These are phyloP conservation scores for Solanum chacoense DNA, from an alignment of 305 asterid genomes.

Conservation along the genomic window DNA sequence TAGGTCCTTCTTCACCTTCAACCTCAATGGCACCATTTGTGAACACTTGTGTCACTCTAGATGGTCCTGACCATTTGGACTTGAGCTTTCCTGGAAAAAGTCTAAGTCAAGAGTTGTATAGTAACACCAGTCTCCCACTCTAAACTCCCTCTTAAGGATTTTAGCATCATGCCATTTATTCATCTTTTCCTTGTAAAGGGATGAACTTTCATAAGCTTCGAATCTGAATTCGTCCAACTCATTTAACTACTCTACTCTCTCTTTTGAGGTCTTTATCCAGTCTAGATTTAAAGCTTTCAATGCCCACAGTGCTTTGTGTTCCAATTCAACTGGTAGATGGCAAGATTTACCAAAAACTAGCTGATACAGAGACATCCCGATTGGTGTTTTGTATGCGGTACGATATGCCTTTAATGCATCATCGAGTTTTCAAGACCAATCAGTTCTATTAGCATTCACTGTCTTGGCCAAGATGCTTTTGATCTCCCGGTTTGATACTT, in stretches of 20 bases:
- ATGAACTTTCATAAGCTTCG: neutral
- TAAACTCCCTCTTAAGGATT: neutral
- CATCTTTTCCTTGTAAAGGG: neutral
- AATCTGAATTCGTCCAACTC: neutral
- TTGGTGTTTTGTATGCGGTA: neutral
- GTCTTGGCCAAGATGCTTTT: neutral
- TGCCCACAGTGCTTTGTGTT: neutral
- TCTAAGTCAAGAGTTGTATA: neutral
- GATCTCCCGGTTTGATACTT: neutral
- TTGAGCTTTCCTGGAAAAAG: neutral
- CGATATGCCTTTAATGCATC: neutral
- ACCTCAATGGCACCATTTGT: neutral
- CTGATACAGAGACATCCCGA: neutral
- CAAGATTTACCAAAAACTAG: neutral
- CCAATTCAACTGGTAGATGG: neutral
- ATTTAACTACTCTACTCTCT: neutral
- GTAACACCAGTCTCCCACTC: neutral
- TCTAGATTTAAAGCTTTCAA: neutral
- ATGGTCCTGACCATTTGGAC: neutral
- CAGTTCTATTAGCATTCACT: neutral
- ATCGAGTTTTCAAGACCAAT: neutral
- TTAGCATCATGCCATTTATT: neutral
- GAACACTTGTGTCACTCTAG: neutral
- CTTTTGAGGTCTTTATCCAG: neutral
- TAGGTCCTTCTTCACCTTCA: neutral